Evolutionary conservation across 345 rosid genomes (phyloP).

Genomic region (Noccaea bulbosa): DNA sequence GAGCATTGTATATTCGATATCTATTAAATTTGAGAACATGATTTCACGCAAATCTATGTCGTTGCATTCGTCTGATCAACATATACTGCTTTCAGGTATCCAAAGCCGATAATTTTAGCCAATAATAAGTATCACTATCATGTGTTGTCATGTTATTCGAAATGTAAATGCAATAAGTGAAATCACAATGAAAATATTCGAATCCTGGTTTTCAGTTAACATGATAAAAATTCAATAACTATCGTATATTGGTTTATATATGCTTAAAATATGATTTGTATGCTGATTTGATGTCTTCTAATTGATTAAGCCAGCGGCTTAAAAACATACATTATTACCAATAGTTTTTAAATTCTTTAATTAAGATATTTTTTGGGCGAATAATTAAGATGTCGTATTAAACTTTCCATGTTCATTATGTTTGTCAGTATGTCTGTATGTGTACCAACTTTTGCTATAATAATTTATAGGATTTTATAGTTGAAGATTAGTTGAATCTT

Average conservation of each 20-base stretch:
- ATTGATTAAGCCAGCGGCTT: conserved; percentile 36
- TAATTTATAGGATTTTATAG: conserved; percentile 6
- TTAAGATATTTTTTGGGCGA: conserved; percentile 13
- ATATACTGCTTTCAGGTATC: too few relatives aligned
- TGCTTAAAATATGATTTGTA: conserved; percentile 27
- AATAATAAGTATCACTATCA: too few relatives aligned
- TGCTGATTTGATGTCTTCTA: conserved; percentile 30
- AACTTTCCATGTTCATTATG: conserved; percentile 13
- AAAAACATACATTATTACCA: conserved; percentile 22
- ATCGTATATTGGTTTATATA: too few relatives aligned
- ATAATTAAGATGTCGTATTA: background rate
- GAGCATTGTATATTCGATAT: conserved; percentile 12
- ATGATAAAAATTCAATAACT: too few relatives aligned
- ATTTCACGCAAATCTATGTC: conserved; percentile 2
- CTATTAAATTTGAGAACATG: conserved; percentile 17
- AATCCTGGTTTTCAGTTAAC: too few relatives aligned
- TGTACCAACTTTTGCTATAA: conserved; percentile 29
- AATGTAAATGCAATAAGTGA: background rate
- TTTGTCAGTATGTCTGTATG: background rate
- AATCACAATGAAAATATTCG: too few relatives aligned
- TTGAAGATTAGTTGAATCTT: conserved; percentile 37
- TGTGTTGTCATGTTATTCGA: background rate
- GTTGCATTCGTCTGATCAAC: background rate
- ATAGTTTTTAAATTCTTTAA: conserved; percentile 10
- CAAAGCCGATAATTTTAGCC: too few relatives aligned